These are phyloP conservation scores for Pythium folliculosum DNA, from an alignment of 352 stramenopile genomes.

Conservation along the genomic window DNA sequence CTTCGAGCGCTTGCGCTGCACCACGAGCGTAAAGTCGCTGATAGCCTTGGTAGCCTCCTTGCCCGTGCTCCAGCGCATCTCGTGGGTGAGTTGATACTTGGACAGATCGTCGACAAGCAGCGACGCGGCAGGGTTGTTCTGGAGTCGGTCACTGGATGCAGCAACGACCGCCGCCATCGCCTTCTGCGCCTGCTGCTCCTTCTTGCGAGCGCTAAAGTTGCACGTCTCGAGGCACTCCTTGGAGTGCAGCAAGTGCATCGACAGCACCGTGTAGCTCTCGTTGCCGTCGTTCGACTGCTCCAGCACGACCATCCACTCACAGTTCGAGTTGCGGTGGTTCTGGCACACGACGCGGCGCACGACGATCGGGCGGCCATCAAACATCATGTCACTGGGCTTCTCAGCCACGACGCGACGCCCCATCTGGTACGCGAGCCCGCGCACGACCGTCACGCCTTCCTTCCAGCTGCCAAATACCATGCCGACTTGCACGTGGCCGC, in stretches of 20 bases:
- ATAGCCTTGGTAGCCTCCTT: slow-evolving; percentile 81
- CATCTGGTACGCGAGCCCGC: slow-evolving; percentile 55
- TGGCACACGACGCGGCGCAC: slow-evolving; percentile 64
- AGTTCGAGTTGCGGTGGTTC: slow-evolving; percentile 78
- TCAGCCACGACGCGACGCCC: slow-evolving; percentile 56
- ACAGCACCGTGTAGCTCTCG: slow-evolving; percentile 56
- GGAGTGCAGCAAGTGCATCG: slow-evolving; percentile 60
- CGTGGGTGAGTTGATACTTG: slow-evolving; percentile 72
- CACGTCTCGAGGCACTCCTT: slow-evolving; percentile 78
- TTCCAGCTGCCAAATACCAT: slow-evolving; percentile 63
- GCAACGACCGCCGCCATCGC: slow-evolving; percentile 7
- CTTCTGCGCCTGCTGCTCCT: slow-evolving; percentile 36
- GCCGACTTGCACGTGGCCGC: slow-evolving; percentile 43
- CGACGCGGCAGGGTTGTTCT: slow-evolving; percentile 32
- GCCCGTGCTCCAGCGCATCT: slow-evolving; percentile 80
- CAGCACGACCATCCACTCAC: slow-evolving; percentile 61
- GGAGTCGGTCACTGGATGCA: slow-evolving; percentile 15
- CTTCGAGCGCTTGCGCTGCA: slow-evolving; percentile 78
- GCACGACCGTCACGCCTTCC: slow-evolving; percentile 51
- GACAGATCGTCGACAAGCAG: slow-evolving; percentile 60
- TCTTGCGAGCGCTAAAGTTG: slow-evolving; percentile 71
- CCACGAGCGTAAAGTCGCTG: slow-evolving; percentile 74
- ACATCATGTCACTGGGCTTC: slow-evolving; percentile 48
- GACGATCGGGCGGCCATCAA: slow-evolving; percentile 44
- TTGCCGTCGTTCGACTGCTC: slow-evolving; percentile 43